These are phyloP conservation scores for Ceratobasidium theobromae DNA, from an alignment of 1,284 basidiomycete species.

Conservation along the genomic window DNA sequence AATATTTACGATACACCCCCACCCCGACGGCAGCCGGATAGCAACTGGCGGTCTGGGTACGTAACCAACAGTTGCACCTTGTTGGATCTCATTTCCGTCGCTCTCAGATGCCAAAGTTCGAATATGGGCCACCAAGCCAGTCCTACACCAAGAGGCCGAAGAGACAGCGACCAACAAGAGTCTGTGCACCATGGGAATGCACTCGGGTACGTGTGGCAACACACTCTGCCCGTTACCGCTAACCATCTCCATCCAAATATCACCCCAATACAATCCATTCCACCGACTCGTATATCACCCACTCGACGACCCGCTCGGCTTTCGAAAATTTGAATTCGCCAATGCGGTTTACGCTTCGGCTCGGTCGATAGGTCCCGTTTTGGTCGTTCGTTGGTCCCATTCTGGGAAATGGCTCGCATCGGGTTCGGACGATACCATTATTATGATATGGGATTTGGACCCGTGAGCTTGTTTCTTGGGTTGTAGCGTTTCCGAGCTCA, in stretches of 20 bases:
- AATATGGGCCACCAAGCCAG: slow-evolving; percentile 96
- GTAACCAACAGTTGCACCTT: slow-evolving; percentile 27
- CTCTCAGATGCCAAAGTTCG: slow-evolving; percentile 85
- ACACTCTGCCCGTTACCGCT: neutral
- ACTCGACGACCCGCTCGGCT: too few species aligned
- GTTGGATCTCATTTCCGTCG: neutral
- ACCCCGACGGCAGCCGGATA: slow-evolving; percentile 93
- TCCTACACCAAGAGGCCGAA: slow-evolving; percentile 74
- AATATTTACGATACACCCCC: slow-evolving; percentile 91
- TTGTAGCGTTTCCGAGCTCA: slow-evolving; percentile 49
- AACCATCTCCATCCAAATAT: neutral
- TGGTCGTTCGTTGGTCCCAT: slow-evolving; percentile 95
- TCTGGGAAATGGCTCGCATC: slow-evolving; percentile 93
- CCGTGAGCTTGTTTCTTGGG: slow-evolving; percentile 63
- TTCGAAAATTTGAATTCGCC: too few species aligned
- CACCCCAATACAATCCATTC: neutral
- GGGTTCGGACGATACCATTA: slow-evolving; percentile 93
- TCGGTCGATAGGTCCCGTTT: slow-evolving; percentile 86
- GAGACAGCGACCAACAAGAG: slow-evolving; percentile 77
- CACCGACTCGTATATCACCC: neutral
- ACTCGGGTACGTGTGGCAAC: slow-evolving; percentile 69
- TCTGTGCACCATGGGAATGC: slow-evolving; percentile 88
- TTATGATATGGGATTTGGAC: slow-evolving; percentile 97
- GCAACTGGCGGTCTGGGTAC: slow-evolving; percentile 86
- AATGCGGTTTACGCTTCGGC: too few species aligned